Evolutionary conservation across 345 rosid genomes (phyloP), one percentile per base, ranked within the genome.

Genomic region (Rubroshorea leprosula): DNA sequence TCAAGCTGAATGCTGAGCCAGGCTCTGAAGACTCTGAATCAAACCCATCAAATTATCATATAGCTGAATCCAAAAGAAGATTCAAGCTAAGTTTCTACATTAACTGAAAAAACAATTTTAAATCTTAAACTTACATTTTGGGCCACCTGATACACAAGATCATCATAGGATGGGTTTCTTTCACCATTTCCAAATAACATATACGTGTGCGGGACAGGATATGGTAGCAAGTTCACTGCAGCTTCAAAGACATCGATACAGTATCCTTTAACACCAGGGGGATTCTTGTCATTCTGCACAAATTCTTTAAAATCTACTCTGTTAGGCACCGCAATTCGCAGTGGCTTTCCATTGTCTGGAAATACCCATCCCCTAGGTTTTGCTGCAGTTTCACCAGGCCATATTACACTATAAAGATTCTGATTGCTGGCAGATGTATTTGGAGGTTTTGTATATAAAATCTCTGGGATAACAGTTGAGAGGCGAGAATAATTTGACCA

Each of bases 241-340:
- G 91, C 86, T 74, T 93, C 99, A 65, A 93, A 93, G 49, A 93
- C 80, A 69, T 93, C 99, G 13, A 93, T 85, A 63, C 96, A 83
- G 65, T 65, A 89, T 68, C 99, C 99, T 73, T 57, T 76, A 65
- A 82, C 91, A 51, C 99, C 89, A 2, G 70, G 93, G 1, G 95
- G 82, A 49, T 67, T 63, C 9, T 61, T 72, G 55, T 89, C 98
- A 70, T 70, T 79, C 5, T 74, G 55, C 50, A 66, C 83, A 69
- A 76, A 81, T 64, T 86, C 76, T 60, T 67, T 65, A 60, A 70
- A 92, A 74, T 78, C 70, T 53, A 77, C 79, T 23, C 98, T 83
- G 73, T 89, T 52, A 21, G 98, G 98, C 60, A 92, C 96, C 0
- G 75, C 88, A 49, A 89, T 89, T 22, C 74, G 72, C 23, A 92